Base-by-base conservation (phyloP, 106 monocot genomes). In the Apostasia shenzhenica region DNA sequence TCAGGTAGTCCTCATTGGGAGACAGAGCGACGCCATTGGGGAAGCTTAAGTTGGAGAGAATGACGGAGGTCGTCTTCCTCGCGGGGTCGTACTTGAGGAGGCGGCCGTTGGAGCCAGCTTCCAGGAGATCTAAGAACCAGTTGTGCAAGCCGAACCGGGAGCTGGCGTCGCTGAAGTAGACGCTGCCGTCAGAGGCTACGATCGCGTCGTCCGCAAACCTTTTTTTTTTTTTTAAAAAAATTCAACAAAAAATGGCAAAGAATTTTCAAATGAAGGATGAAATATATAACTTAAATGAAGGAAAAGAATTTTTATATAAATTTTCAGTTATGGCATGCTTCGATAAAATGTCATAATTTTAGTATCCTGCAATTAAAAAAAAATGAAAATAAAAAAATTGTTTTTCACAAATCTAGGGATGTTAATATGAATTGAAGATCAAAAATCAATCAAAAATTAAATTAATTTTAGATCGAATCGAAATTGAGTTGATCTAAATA, bases 11-110 rank as follows among this genome's bases (percentile, higher is more conserved):
- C 74, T 88, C 61, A 8, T 68, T 63, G 1, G 55, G 38, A 0
- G 88, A 85, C 2, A 88, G 69, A 13, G 88, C 76, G 12, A 88
- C 88, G 42, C 88, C 88, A 57, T 88, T 88, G 39, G 88, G 42
- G 68, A 88, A 88, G 61, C 1, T 3, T 11, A 88, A 37, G 14
- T 74, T 7, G 8, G 67, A 39, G 5, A 85, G 67, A 14, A 85
- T 57, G 4, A 84, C 57, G 2, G 81, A 79, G 7, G 88, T 76
- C 63, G 44, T 48, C 40, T 72, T 74, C 3, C 69, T 80, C 6
- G 48, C 3, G 0, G 85, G 76, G 39, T 88, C 73, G 51, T 76
- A 88, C 60, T 75, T 81, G 70, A 88, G 88, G 63, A 88, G 82
- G 13, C 88, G 75, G 10, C 88, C 88, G 45, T 81, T 59, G 67